Percentiles rank a stretch among this genome's conserved stretches.
Conservation (phyloP, 305 asterid genomes). For the Salvia sclarea region DNA sequence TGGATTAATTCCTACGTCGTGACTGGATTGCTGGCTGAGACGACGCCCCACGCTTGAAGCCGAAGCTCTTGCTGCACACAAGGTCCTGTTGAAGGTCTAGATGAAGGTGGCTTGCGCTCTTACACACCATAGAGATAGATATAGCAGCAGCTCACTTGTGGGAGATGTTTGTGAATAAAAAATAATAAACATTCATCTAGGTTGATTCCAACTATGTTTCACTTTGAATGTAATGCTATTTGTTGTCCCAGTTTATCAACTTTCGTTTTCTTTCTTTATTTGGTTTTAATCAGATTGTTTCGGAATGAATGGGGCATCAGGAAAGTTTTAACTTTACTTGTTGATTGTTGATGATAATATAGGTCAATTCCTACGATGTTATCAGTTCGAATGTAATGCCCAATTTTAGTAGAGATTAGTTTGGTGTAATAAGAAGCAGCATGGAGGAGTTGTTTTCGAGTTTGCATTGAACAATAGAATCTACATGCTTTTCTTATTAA, state of each 20-base stretch:
- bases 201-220: neutral
- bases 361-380: too few relatives aligned
- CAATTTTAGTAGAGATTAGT: too few relatives aligned
- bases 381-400: too few relatives aligned
- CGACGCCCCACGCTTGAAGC: conserved; percentile 81
- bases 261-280: neutral
- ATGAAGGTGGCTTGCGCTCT: too few relatives aligned
- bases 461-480: too few relatives aligned
- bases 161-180: conserved; percentile 33
- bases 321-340: too few relatives aligned
- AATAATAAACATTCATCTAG: too few relatives aligned
- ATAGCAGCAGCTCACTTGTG: conserved; percentile 22
- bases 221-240: neutral
- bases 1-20: conserved; percentile 94
- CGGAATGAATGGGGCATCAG: too few relatives aligned
- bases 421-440: too few relatives aligned
- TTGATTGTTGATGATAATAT: too few relatives aligned
- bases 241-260: neutral
- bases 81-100: conserved; percentile 55
- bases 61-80: conserved; percentile 84
- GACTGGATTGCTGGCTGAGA: conserved; percentile 82
- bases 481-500: too few relatives aligned
- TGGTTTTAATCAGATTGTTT: neutral
- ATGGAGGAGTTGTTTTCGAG: too few relatives aligned
- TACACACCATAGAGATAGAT: neutral